Evolutionary conservation across 1,139 yeast species (phyloP), one percentile per base, ranked within the genome.

Genomic region (Sugiyamaella pinicola): DNA sequence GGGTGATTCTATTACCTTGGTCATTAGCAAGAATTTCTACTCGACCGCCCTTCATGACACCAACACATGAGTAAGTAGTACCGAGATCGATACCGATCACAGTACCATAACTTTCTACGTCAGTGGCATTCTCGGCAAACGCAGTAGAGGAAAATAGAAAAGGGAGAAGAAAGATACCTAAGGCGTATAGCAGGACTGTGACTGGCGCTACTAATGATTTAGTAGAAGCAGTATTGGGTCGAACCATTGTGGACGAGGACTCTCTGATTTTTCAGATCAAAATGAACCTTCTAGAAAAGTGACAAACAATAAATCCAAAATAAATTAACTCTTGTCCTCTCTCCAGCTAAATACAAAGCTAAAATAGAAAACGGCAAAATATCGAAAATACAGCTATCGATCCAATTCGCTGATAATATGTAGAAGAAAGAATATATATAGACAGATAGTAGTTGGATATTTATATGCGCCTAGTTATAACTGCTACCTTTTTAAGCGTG

Each of bases 1-100:
- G 96, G 47, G 96, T 89, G 65, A 88, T 89, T 78, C 96, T 85
- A 76, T 87, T 87, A 76, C 96, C 96, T 77, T 89, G 96, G 72
- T 89, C 96, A 70, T 89, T 89, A 64, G 96, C 96, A 66, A 89
- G 76, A 64, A 89, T 89, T 74, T 88, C 96, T 55, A 90, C 96
- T 68, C 88, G 84, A 61, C 96, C 96, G 58, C 84, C 81, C 72
- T 86, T 85, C 95, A 89, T 87, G 46, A 87, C 96, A 68, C 95
- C 96, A 48, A 89, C 96, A 82, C 96, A 89, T 7, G 96, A 88
- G 75, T 88, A 88, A 46, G 96, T 88, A 49, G 88, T 83, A 66
- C 96, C 96, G 72, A 90, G 81, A 78, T 86, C 95, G 61, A 86
- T 86, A 71, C 95, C 95, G 65, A 86, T 85, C 41, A 83, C 68